Evolutionary conservation across 371 early-diverging fungal species (phyloP).

Genomic region (Parasitella parasitica): DNA sequence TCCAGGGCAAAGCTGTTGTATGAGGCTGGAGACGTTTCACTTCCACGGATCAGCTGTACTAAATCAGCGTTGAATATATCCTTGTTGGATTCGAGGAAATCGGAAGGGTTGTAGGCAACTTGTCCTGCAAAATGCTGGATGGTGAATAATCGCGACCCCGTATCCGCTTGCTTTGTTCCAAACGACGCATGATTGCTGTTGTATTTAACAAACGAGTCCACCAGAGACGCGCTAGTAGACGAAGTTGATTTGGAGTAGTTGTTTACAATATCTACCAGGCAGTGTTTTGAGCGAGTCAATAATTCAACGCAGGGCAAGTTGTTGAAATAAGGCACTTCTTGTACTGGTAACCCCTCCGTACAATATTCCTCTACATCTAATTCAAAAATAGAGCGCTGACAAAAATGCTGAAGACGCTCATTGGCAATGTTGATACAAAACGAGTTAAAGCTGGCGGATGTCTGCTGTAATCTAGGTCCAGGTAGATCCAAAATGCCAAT

Average conservation of each 20-base stretch:
- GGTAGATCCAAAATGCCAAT: slow-evolving; percentile 76
- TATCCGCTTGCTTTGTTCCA: slow-evolving; percentile 34
- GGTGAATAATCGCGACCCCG: slow-evolving; percentile 47
- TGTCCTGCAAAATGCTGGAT: slow-evolving; percentile 81
- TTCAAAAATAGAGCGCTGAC: slow-evolving; percentile 69
- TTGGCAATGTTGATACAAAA: slow-evolving; percentile 83
- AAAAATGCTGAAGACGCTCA: slow-evolving; percentile 77
- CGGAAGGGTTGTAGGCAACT: slow-evolving; percentile 73
- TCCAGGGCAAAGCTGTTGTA: slow-evolving; percentile 48
- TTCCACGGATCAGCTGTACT: slow-evolving; percentile 63
- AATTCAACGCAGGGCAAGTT: slow-evolving; percentile 58
- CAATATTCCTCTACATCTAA: slow-evolving; percentile 48
- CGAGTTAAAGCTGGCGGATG: slow-evolving; percentile 32
- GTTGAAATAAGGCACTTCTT: slow-evolving; percentile 45
- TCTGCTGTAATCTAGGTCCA: not conserved
- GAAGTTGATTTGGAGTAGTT: slow-evolving; percentile 38
- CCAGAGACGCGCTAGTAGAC: slow-evolving; percentile 39
- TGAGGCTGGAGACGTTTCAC: slow-evolving; percentile 42
- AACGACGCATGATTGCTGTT: slow-evolving; percentile 49
- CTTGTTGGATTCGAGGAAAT: slow-evolving; percentile 73
- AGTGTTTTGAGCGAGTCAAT: slow-evolving; percentile 47
- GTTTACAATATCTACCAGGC: slow-evolving; percentile 62
- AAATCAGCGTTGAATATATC: slow-evolving; percentile 80
- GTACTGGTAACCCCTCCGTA: slow-evolving; percentile 58
- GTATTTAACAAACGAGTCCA: slow-evolving; percentile 41